These are phyloP conservation scores for Solanum chmielewskii DNA, from an alignment of 257 asterid species.

Conservation along the genomic window DNA sequence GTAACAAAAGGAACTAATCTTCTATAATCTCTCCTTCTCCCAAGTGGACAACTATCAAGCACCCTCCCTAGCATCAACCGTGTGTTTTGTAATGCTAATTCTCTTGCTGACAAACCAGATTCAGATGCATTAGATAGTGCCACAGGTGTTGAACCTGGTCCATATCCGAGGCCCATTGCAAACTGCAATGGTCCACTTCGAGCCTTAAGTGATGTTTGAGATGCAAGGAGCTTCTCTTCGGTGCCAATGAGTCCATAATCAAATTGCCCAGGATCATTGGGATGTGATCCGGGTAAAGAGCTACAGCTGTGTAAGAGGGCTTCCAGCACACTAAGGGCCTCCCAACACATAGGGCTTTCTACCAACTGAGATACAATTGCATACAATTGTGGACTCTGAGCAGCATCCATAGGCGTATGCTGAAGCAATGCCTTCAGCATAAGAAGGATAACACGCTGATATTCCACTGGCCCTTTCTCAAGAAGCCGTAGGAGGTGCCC, in stretches of 20 bases:
- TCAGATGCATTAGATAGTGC: slow-evolving; percentile 35
- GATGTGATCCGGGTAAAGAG: slow-evolving; percentile 72
- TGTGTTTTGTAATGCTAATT: slow-evolving; percentile 72
- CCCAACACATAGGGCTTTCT: slow-evolving; percentile 95
- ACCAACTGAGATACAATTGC: slow-evolving; percentile 94
- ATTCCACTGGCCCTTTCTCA: slow-evolving; percentile 85
- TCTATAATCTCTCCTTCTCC: slow-evolving; percentile 85
- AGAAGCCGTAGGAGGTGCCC: slow-evolving; percentile 83
- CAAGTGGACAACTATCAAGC: slow-evolving; percentile 80
- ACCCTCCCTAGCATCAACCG: slow-evolving; percentile 87
- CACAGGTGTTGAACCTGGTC: slow-evolving; percentile 40
- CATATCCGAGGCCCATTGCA: slow-evolving; percentile 14
- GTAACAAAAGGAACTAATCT: slow-evolving; percentile 87
- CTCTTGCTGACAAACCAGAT: slow-evolving; percentile 51
- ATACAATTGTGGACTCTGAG: slow-evolving; percentile 97
- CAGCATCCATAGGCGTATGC: slow-evolving; percentile 91
- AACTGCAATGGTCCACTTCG: slow-evolving; percentile 94
- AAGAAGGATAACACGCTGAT: slow-evolving; percentile 86
- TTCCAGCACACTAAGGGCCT: slow-evolving; percentile 94
- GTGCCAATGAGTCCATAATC: slow-evolving; percentile 63
- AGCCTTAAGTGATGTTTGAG: slow-evolving; percentile 83
- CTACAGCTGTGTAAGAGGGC: slow-evolving; percentile 98
- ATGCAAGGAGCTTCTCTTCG: slow-evolving; percentile 66
- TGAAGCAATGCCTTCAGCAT: slow-evolving; percentile 93
- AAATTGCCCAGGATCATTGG: slow-evolving; percentile 38